These are phyloP conservation scores for Sporothrix schenckii DNA, from an alignment of 2,329 filamentous ascomycete genomes.

Conservation along the genomic window DNA sequence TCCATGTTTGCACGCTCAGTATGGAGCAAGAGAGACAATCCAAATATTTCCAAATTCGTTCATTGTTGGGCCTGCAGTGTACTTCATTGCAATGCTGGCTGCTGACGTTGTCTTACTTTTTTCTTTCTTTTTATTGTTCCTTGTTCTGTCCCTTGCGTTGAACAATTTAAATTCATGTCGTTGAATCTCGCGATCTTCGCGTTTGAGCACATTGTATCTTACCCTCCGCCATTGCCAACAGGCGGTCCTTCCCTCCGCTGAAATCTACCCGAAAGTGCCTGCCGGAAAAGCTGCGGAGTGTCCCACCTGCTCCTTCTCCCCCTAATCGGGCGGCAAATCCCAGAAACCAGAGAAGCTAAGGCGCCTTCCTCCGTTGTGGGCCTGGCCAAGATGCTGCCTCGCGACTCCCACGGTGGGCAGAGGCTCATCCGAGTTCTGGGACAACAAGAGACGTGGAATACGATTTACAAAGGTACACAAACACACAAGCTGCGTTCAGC, in stretches of 20 bases:
- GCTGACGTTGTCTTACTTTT: too few relatives aligned
- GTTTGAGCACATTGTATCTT: too few relatives aligned
- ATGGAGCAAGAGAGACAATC: neutral
- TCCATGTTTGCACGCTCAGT: too few relatives aligned
- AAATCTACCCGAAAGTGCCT: neutral
- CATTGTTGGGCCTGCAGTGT: neutral
- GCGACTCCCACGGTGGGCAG: neutral
- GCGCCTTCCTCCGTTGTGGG: neutral
- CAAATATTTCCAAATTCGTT: neutral
- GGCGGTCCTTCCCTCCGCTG: neutral
- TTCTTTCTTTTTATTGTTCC: too few relatives aligned
- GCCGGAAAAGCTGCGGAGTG: neutral
- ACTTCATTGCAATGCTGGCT: neutral
- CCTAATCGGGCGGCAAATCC: neutral
- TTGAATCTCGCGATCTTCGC: neutral
- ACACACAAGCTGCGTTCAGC: neutral
- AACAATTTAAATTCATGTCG: neutral
- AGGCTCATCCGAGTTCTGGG: neutral
- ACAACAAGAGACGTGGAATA: neutral
- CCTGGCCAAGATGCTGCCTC: neutral
- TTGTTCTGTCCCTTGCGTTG: conserved; percentile 9
- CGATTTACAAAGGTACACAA: too few relatives aligned
- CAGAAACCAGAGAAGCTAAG: neutral
- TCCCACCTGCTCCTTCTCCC: neutral
- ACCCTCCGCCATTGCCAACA: too few relatives aligned